phyloP scores from a whole-genome alignment of 2,329 filamentous ascomycete genomes.

The Onygenales sp. region DNA sequence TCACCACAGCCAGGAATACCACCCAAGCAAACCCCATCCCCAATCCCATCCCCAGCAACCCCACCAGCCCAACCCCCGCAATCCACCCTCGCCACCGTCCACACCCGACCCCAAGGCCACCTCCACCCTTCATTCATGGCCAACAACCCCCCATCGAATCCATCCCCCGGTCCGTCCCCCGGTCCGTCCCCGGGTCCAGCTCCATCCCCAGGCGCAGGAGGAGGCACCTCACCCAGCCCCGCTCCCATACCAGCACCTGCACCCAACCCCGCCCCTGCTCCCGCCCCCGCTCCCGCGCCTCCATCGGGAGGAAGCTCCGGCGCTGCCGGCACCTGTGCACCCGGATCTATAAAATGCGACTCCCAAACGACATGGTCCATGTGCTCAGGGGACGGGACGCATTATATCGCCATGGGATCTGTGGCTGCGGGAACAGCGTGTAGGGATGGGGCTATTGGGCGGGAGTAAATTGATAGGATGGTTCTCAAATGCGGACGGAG shows the following conservation, averaged over 20 bases:
- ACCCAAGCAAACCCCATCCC: neutral
- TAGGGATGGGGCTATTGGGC: conserved; percentile 1
- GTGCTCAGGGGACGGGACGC: conserved; percentile 1
- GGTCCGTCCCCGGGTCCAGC: too few relatives aligned
- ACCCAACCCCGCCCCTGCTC: too few relatives aligned
- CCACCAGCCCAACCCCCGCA: too few relatives aligned
- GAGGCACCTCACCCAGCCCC: neutral
- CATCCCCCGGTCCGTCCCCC: too few relatives aligned
- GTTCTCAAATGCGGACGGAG: neutral
- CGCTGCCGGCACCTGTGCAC: neutral
- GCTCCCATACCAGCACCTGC: neutral
- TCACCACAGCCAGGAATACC: neutral
- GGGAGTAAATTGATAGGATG: too few relatives aligned
- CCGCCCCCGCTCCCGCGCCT: neutral
- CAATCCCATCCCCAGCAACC: neutral
- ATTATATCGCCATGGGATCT: conserved; percentile 7
- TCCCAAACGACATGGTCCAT: conserved; percentile 7
- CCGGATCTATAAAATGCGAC: conserved; percentile 9
- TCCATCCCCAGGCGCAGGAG: neutral
- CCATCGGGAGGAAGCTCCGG: neutral
- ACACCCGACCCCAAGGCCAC: too few relatives aligned
- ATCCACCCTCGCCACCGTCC: too few relatives aligned
- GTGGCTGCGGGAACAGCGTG: conserved; percentile 8
- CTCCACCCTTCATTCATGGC: too few relatives aligned
- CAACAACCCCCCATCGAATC: too few relatives aligned